Evolutionary conservation across 306 rosid species (phyloP), one percentile per base, ranked within the genome.

Genomic region (Fragaria iinumae): DNA sequence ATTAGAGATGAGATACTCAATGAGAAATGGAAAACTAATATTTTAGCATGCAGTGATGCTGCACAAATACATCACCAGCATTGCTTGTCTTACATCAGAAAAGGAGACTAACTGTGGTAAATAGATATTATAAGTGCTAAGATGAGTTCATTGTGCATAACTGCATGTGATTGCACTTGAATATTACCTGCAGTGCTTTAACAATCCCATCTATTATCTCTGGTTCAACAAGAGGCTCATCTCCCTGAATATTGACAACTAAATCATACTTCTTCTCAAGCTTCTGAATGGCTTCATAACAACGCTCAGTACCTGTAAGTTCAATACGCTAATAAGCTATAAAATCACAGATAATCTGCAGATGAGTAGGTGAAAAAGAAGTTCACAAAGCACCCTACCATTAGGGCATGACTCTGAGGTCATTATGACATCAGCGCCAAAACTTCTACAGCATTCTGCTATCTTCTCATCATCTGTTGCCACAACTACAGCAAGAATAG

Each of bases 171-270:
- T 53, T n/a, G 70, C 45, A 79, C 39, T 55, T 29, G 52, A 57
- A 59, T n/a, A 4, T 41, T 77, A 90, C 98, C 93, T 95, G 98
- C 80, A 95, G 79, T 44, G 97, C 96, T 87, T 92, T 88, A 72
- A 95, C 98, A 34, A 95, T 73, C 23, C 98, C 97, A 60, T 95
- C 93, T 8, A 95, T 95, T 75, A 90, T 92, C 84, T 90, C 97
- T 21, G 98, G 98, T 78, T 95, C 97, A 71, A 92, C 57, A 80
- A 95, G 97, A 75, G 98, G 98, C 68, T 95, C 98, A 79, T 95
- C 97, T 39, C 98, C 98, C 71, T 95, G 98, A 83, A 95, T 95
- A 82, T 95, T 95, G 80, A 95, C 98, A 59, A 95, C 98, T 67
- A 95, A 76, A 83, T 95, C 98, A 76, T 95, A 95, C 62, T 88